Evolutionary conservation across 1,284 basidiomycete species (phyloP), one percentile per base, ranked within the genome.

Genomic region (Cryptococcus sp.): DNA sequence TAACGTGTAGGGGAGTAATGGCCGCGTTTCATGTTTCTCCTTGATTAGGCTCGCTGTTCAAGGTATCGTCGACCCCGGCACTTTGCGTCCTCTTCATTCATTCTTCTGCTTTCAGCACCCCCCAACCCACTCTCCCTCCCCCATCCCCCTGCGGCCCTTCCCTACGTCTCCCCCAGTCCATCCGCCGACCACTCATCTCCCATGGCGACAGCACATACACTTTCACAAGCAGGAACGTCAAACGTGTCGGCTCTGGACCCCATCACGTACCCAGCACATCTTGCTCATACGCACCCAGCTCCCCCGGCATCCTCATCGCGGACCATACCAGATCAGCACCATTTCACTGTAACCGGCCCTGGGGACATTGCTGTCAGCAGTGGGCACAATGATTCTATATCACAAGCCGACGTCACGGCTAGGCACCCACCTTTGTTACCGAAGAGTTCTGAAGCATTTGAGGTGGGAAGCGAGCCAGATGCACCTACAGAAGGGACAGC

Each of bases 251-350:
- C 66, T 50, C 59, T 69, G 18, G 67, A 68, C 40, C 63, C 66
- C 2, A 64, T 67, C 45, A 65, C 62, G 1, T 68, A 69, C 46
- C 66, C 66, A 12, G 50, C 62, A 0, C 64, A 64, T 53, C 55
- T 70, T n/a, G 67, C 65, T 15, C 68, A 65, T 47, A 64, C 56
- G 28, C 53, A 43, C 20, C 42, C 24, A 13, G 28, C 42, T 16
- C 23, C 28, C 11, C 43, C 21, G 16, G 36, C 57, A 15, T 55
- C 56, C 38, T 52, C 40, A 43, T 44, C 52, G 11, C 18, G 44
- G n/a, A 23, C 50, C 15, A 53, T 45, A 6, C 35, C 51, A 44
- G 5, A 44, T 15, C 42, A 23, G 42, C 42, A 44, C n/a, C 12
- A 44, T 9, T 4, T 9, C 28, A 9, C 9, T 9, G 28, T 33